These are phyloP conservation scores for Melastoma malabathricum DNA, from an alignment of 345 rosid genomes.

Conservation along the genomic window DNA sequence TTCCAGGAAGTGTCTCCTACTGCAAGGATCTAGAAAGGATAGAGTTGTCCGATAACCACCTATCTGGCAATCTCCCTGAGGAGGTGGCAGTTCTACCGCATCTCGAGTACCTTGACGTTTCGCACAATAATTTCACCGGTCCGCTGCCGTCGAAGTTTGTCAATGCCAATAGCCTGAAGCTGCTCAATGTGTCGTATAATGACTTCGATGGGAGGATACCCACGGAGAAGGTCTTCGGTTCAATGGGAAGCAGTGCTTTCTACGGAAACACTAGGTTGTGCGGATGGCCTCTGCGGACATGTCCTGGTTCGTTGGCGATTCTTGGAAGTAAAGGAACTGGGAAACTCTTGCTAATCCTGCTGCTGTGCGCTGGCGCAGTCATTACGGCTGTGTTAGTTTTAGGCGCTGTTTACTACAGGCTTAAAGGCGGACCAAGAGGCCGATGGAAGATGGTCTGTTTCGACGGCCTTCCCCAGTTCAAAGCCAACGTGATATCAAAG, in stretches of 20 bases:
- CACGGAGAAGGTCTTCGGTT: slow-evolving; percentile 24
- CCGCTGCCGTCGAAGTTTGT: slow-evolving; percentile 1
- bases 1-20: slow-evolving; percentile 73
- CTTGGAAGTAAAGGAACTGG: slow-evolving; percentile 35
- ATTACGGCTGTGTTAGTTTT: slow-evolving; percentile 20
- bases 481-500: slow-evolving; percentile 29
- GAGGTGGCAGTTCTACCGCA: slow-evolving; percentile 61
- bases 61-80: slow-evolving; percentile 79
- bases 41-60: slow-evolving; percentile 53
- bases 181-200: neutral
- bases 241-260: slow-evolving; percentile 56
- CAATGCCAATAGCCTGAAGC: neutral
- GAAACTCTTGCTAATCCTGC: slow-evolving; percentile 39
- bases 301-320: slow-evolving; percentile 31
- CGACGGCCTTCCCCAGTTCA: slow-evolving; percentile 55
- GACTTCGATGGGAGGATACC: slow-evolving; percentile 3
- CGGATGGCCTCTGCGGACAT: slow-evolving; percentile 58
- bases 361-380: slow-evolving; percentile 36
- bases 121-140: neutral
- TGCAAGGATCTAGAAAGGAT: slow-evolving; percentile 71
- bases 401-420: slow-evolving; percentile 36
- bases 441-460: slow-evolving; percentile 80
- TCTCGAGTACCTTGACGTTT: slow-evolving; percentile 5
- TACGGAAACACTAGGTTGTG: slow-evolving; percentile 60
- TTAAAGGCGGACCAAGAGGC: slow-evolving; percentile 27